These are phyloP conservation scores for Sphagnum tenellum DNA, from an alignment of 225 moss, liverwort and hornwort genomes.

Conservation along the genomic window DNA sequence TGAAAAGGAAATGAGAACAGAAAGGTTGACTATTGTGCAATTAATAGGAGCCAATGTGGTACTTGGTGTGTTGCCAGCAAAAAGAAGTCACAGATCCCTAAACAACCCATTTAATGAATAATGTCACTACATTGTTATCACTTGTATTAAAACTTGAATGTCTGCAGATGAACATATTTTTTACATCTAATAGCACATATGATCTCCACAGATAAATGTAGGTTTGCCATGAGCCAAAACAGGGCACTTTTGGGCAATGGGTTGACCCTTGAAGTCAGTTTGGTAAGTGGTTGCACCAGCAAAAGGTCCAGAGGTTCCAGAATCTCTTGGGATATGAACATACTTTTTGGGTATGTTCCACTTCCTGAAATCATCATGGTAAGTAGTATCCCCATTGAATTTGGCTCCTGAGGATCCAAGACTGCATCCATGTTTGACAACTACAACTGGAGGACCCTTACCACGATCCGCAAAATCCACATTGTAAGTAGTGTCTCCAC, in stretches of 20 bases:
- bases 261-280: constrained; percentile 9
- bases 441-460: neutral
- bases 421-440: constrained; percentile 19
- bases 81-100: too few species aligned
- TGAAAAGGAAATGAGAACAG: too few species aligned
- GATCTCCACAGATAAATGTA: constrained; percentile 30
- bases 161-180: too few species aligned
- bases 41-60: too few species aligned
- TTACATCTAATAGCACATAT: constrained; percentile 33
- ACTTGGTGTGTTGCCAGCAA: too few species aligned
- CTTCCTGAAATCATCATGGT: constrained; percentile 31
- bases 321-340: constrained; percentile 5
- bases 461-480: constrained; percentile 23
- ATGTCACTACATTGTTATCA: too few species aligned
- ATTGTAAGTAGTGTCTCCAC: constrained; percentile 4
- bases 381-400: constrained; percentile 21
- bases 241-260: constrained; percentile 12
- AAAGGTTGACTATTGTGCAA: too few species aligned
- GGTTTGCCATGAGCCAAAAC: constrained; percentile 12
- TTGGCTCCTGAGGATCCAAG: constrained; percentile 24
- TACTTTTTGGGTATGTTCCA: constrained; percentile 32
- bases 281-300: constrained; percentile 22
- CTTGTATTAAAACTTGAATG: too few species aligned
- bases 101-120: too few species aligned
- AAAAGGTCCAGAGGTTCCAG: constrained; percentile 7